Evolutionary conservation across 1,139 yeast genomes (phyloP).

Genomic region (Kodamaea arcana): DNA sequence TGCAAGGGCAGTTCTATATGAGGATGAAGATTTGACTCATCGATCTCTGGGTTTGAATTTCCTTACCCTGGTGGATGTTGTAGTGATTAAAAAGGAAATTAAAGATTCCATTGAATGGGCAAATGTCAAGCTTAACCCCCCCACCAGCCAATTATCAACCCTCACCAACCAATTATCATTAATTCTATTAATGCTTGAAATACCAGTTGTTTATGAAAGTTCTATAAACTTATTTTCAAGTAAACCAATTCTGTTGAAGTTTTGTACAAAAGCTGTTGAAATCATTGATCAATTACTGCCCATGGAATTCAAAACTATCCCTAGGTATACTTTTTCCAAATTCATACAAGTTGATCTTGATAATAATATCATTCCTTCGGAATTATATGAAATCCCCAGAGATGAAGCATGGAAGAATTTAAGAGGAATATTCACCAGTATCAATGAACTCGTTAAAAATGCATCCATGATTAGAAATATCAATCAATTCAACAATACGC

Average conservation of each 20-base stretch:
- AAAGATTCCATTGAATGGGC: constrained; percentile 1
- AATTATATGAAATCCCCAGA: constrained; percentile 24
- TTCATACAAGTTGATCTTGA: constrained; percentile 53
- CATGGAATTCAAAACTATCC: constrained; percentile 12
- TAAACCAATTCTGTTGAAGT: background rate
- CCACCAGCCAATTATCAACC: constrained; percentile 10
- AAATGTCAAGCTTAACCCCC: background rate
- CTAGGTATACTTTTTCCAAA: constrained; percentile 35
- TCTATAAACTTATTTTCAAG: constrained; percentile 9
- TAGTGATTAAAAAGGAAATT: constrained; percentile 5
- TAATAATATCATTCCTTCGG: constrained; percentile 57
- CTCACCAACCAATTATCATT: constrained; percentile 27
- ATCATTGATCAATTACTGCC: constrained; percentile 8
- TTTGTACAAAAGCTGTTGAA: constrained; percentile 9
- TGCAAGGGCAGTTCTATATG: constrained; percentile 61
- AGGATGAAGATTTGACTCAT: constrained; percentile 72
- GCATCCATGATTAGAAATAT: constrained; percentile 23
- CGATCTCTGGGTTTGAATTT: constrained; percentile 53
- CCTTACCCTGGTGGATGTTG: constrained; percentile 21
- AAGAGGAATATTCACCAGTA: constrained; percentile 30
- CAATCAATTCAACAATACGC: constrained; percentile 33
- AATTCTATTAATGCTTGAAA: constrained; percentile 21
- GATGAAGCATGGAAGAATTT: constrained; percentile 30
- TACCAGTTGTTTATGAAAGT: constrained; percentile 24
- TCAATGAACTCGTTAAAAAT: constrained; percentile 19